A percentile compares a stretch with the other conserved stretches of the same genome.
Conservation (phyloP, 208 protist species). For the Spongospora subterranea region DNA sequence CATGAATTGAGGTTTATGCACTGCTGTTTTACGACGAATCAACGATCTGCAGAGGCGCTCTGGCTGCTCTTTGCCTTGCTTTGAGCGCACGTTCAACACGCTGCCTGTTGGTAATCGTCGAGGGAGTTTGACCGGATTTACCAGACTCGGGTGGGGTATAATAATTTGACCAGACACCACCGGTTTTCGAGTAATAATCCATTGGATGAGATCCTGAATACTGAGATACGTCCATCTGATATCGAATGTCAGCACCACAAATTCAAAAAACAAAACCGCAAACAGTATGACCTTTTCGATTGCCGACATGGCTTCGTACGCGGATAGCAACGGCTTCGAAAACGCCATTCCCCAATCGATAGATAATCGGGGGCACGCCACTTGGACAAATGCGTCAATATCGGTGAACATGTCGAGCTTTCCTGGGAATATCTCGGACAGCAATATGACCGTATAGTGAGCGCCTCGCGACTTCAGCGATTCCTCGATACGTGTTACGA, state of each 20-base stretch:
- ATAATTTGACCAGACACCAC: slow-evolving; percentile 64
- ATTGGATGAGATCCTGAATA: slow-evolving; percentile 59
- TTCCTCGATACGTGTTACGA: slow-evolving; percentile 87
- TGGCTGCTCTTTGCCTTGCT: background rate
- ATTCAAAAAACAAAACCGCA: too few relatives aligned
- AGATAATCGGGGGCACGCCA: slow-evolving; percentile 89
- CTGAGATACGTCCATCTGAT: too few relatives aligned
- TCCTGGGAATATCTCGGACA: slow-evolving; percentile 95
- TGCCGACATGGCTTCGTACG: slow-evolving; percentile 88
- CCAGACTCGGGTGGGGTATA: too few relatives aligned
- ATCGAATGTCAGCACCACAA: too few relatives aligned
- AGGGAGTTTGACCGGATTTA: too few relatives aligned
- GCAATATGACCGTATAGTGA: slow-evolving; percentile 84
- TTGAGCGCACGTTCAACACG: background rate
- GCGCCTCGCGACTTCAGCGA: slow-evolving; percentile 80
- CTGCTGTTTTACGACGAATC: too few relatives aligned
- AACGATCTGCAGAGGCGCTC: too few relatives aligned
- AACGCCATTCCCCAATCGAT: slow-evolving; percentile 99
- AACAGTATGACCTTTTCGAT: too few relatives aligned
- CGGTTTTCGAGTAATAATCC: slow-evolving; percentile 69
- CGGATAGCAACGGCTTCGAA: slow-evolving; percentile 89
- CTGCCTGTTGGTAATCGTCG: background rate
- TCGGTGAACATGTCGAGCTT: slow-evolving; percentile 79
- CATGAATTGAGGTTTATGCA: background rate
- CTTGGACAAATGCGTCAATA: slow-evolving; percentile 66